phyloP scores from a whole-genome alignment of 768 basidiomycete genomes.

The Amanita muscaria region DNA sequence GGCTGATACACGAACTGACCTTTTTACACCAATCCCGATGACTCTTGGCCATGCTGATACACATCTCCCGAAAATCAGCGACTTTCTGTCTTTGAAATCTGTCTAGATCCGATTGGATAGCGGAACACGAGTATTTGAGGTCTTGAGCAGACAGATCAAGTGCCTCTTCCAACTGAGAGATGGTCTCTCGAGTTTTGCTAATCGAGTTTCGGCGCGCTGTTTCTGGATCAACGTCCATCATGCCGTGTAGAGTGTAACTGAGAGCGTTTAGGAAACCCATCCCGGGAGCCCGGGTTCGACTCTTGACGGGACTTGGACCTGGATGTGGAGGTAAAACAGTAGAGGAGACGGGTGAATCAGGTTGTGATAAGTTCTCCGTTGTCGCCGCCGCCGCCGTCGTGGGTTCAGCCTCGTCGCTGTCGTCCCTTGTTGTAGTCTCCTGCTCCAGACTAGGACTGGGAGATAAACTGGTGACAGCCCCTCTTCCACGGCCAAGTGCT shows the following conservation, averaged over 20 bases:
- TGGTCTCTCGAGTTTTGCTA: constrained; percentile 87
- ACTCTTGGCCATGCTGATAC: constrained; percentile 78
- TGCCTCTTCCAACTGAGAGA: constrained; percentile 97
- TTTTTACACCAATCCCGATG: constrained; percentile 97
- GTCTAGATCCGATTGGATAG: constrained; percentile 95
- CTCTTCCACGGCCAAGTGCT: constrained; percentile 61
- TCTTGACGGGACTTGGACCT: constrained; percentile 58
- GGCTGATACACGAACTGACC: constrained; percentile 35
- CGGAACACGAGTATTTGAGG: constrained; percentile 91
- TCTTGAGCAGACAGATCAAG: constrained; percentile 88
- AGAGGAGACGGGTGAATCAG: background rate
- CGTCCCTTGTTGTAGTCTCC: constrained; percentile 13
- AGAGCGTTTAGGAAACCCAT: constrained; percentile 87
- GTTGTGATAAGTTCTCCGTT: background rate
- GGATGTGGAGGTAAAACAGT: constrained; percentile 74
- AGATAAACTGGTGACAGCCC: constrained; percentile 8
- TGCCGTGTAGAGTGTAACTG: constrained; percentile 90
- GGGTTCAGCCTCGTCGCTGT: too few species aligned
- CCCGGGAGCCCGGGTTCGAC: constrained; percentile 55
- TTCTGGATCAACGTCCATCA: constrained; percentile 99
- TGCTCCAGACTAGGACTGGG: background rate
- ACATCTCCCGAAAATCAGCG: constrained; percentile 90
- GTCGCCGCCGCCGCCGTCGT: too few species aligned
- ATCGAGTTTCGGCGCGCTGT: constrained; percentile 89
- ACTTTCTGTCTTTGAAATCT: constrained; percentile 99